Conservation (phyloP, 2,329 filamentous ascomycete species). For the Colletotrichum caudatum region DNA sequence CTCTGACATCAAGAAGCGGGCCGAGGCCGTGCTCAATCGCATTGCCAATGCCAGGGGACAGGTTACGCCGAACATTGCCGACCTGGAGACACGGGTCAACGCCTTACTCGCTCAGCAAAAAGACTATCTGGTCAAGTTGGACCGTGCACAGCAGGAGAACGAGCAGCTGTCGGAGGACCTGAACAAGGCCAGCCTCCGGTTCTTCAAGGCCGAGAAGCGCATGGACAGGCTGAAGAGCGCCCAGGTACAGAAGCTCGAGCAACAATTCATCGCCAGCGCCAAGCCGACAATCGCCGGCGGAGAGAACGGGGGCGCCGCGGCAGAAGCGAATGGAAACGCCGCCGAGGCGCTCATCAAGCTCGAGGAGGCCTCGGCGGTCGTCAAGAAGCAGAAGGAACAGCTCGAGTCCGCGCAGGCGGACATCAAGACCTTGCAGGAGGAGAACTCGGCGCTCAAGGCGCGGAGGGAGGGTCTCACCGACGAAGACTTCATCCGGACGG, state of each 20-base stretch:
- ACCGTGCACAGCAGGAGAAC: conserved; percentile 81
- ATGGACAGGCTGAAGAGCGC: conserved; percentile 89
- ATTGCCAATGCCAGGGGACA: conserved; percentile 64
- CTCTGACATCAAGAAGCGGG: conserved; percentile 79
- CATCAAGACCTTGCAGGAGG: conserved; percentile 78
- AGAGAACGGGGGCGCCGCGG: conserved; percentile 67
- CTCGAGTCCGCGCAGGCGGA: conserved; percentile 83
- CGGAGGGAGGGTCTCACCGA: conserved; percentile 82
- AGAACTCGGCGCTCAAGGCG: conserved; percentile 79
- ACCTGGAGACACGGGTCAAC: conserved; percentile 81
- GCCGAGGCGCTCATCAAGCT: conserved; percentile 81
- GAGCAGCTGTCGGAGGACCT: conserved; percentile 87
- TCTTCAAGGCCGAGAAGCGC: conserved; percentile 95
- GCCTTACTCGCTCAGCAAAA: conserved; percentile 85
- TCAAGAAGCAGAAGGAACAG: conserved; percentile 89
- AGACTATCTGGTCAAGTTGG: conserved; percentile 79
- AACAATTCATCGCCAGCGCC: conserved; percentile 82
- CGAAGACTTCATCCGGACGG: conserved; percentile 92
- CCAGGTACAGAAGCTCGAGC: conserved; percentile 92
- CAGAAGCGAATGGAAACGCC: conserved; percentile 66
- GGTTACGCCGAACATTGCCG: conserved; percentile 74
- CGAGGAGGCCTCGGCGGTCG: conserved; percentile 80
- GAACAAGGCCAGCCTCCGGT: conserved; percentile 88
- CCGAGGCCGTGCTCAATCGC: conserved; percentile 75
- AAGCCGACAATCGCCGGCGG: conserved; percentile 60